These are phyloP conservation scores for Paspalum notatum DNA, from an alignment of 176 grass and related monocot genomes.

Conservation along the genomic window DNA sequence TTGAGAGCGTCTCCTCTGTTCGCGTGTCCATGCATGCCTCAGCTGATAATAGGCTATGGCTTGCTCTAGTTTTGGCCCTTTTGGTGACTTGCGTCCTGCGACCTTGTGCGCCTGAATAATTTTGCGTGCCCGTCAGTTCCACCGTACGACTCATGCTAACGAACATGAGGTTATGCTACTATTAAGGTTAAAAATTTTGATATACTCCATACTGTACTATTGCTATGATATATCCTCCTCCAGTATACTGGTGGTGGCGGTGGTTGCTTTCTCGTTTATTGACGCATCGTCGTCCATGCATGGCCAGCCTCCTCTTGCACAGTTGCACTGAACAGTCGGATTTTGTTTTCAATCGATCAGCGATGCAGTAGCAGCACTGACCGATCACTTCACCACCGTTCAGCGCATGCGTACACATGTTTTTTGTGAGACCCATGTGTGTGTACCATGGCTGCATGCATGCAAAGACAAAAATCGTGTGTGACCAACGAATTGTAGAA, in stretches of 20 bases:
- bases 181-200: not conserved
- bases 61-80: not conserved
- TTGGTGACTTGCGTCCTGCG: not conserved
- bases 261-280: not conserved
- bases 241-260: no score
- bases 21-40: not conserved
- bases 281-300: not conserved
- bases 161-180: not conserved
- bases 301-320: not conserved
- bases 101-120: not conserved
- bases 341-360: not conserved
- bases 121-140: not conserved
- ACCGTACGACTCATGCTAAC: not conserved
- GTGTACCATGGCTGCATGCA: not conserved
- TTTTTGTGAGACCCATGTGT: no score
- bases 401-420: no score
- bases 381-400: not conserved
- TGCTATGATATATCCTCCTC: no score
- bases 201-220: no score
- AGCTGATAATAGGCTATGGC: not conserved
- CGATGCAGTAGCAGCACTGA: not conserved
- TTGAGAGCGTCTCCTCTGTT: not conserved
- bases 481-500: not conserved
- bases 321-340: not conserved
- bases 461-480: not conserved